Conservation (phyloP, 2,329 filamentous ascomycete genomes). For the Hymenoscyphus repandus region DNA sequence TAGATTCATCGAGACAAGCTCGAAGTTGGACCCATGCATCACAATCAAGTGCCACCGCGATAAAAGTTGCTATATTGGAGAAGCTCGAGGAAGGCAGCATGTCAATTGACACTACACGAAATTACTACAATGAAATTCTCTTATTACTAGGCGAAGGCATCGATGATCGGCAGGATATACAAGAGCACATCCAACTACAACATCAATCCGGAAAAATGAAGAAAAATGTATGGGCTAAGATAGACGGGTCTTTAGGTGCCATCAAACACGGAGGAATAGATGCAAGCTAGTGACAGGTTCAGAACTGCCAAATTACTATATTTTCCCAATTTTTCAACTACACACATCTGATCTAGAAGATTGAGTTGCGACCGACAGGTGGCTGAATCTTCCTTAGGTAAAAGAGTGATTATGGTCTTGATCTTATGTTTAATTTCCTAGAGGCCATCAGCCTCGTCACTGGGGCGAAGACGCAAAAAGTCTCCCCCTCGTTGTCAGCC, state of each 20-base stretch:
- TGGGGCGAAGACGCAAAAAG: background rate
- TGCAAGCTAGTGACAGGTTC: background rate
- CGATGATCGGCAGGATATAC: background rate
- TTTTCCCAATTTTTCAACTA: too few species aligned
- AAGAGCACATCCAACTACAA: background rate
- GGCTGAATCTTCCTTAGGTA: too few species aligned
- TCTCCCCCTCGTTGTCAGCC: background rate
- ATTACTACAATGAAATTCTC: conserved; percentile 44
- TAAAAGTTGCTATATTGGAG: conserved; percentile 53
- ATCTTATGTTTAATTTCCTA: too few species aligned
- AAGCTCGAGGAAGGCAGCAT: conserved; percentile 54
- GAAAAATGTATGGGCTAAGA: conserved; percentile 27
- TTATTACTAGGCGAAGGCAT: conserved; percentile 38
- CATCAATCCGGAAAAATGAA: background rate
- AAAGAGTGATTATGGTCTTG: too few species aligned
- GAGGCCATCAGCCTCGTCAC: too few species aligned
- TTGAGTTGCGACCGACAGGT: too few species aligned
- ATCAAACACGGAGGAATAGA: conserved; percentile 20
- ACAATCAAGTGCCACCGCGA: conserved; percentile 54
- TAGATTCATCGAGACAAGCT: conserved; percentile 40
- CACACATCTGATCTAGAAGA: too few species aligned
- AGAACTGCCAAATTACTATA: too few species aligned
- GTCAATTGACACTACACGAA: conserved; percentile 48
- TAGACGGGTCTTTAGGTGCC: conserved; percentile 30
- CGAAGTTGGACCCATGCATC: conserved; percentile 56